Conservation (phyloP, 176 grass and related monocot genomes). For the Bromus sterilis region DNA sequence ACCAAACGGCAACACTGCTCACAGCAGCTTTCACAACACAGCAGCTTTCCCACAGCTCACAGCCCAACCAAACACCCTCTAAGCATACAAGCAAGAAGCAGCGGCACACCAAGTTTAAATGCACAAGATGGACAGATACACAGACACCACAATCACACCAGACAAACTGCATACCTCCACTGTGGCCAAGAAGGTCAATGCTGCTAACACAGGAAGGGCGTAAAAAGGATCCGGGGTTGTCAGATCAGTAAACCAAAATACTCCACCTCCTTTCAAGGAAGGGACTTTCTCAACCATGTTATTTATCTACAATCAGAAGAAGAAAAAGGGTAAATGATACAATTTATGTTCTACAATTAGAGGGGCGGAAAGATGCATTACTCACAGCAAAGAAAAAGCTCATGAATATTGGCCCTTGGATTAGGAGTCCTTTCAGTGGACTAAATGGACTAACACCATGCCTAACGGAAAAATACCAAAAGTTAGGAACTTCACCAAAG, state of each 20-base stretch:
- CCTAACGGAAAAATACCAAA: conserved; percentile 39
- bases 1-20: no score
- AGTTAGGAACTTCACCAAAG: neutral
- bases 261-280: conserved; percentile 84
- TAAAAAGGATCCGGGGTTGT: conserved; percentile 73
- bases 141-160: neutral
- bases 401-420: conserved; percentile 82
- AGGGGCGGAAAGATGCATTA: conserved; percentile 10
- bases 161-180: conserved; percentile 68
- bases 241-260: conserved; percentile 93
- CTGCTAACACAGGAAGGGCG: conserved; percentile 66
- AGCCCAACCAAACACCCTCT: no score
- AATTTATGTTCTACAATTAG: conserved; percentile 4
- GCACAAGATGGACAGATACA: neutral
- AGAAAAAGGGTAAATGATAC: neutral
- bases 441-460: conserved; percentile 75
- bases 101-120: neutral
- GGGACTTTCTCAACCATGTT: conserved; percentile 96
- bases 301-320: conserved; percentile 48
- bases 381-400: conserved; percentile 96
- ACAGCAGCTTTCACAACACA: no score
- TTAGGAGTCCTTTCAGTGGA: conserved; percentile 74
- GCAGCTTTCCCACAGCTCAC: no score
- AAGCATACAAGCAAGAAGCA: conserved; percentile 9
- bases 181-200: conserved; percentile 55